Conservation (phyloP, 345 rosid species). For the Gynandropsis gynandra region DNA sequence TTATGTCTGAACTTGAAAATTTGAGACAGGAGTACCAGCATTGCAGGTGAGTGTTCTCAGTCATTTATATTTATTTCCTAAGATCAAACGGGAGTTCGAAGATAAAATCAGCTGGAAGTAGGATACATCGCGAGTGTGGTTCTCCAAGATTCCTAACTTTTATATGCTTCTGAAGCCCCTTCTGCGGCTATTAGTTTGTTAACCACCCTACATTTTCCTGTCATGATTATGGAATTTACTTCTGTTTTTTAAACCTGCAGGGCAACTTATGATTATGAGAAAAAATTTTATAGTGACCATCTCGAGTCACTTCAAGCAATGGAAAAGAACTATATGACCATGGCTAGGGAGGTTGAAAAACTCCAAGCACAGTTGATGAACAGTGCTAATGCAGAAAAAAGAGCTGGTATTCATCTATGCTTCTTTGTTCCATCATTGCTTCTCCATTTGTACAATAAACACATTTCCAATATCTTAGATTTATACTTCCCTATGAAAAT, state of each 20-base stretch:
- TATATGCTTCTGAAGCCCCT: background rate
- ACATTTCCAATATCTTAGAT: background rate
- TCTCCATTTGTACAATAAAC: background rate
- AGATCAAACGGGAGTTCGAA: background rate
- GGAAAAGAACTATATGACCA: constrained; percentile 77
- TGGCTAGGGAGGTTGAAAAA: constrained; percentile 92
- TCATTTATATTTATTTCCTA: constrained; percentile 1
- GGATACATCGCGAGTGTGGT: constrained; percentile 1
- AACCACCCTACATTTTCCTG: constrained; percentile 1
- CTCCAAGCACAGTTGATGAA: constrained; percentile 73
- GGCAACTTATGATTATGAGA: constrained; percentile 77
- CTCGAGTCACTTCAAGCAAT: constrained; percentile 85
- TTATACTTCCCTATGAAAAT: constrained; percentile 23
- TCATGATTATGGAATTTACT: background rate
- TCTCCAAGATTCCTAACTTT: background rate
- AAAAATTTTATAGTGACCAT: constrained; percentile 83
- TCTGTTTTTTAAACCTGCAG: constrained; percentile 38
- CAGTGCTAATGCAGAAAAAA: constrained; percentile 45
- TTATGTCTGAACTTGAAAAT: constrained; percentile 72
- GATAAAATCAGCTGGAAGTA: background rate
- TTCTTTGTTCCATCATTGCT: background rate
- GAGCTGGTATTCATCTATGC: constrained; percentile 40
- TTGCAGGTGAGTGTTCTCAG: constrained; percentile 56
- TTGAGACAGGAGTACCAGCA: constrained; percentile 87
- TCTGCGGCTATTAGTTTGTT: constrained; percentile 2